Evolutionary conservation across 805 yeast genomes (phyloP).

Genomic region (Wickerhamiella galacta): DNA sequence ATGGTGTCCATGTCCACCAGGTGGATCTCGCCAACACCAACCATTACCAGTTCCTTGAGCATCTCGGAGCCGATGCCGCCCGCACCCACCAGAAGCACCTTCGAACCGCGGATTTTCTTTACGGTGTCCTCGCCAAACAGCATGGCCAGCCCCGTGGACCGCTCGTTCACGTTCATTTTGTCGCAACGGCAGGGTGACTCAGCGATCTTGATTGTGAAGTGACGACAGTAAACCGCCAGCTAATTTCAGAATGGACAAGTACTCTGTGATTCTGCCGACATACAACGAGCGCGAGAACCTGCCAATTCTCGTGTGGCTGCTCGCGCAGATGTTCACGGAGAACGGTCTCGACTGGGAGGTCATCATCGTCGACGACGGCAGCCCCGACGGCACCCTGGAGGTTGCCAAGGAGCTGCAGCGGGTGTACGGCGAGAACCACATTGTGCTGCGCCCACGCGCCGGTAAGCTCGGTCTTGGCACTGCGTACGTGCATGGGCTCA

Average conservation of each 20-base stretch:
- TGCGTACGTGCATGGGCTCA: constrained; percentile 63
- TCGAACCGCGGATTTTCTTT: constrained; percentile 7
- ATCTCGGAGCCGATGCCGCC: constrained; percentile 99
- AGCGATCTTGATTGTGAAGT: no score
- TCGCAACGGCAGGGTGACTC: no score
- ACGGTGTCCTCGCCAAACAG: constrained; percentile 11
- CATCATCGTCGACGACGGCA: constrained; percentile 58
- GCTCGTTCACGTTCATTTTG: no score
- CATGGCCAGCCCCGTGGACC: constrained; percentile 1
- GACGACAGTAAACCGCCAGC: no score
- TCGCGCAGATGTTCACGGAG: constrained; percentile 48
- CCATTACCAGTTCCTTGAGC: constrained; percentile 92
- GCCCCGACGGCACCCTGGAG: constrained; percentile 72
- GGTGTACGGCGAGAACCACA: constrained; percentile 24
- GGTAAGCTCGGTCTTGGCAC: constrained; percentile 70
- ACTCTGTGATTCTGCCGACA: constrained; percentile 62
- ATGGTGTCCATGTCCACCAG: constrained; percentile 81
- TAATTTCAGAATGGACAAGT: constrained; percentile 35
- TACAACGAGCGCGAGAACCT: constrained; percentile 55
- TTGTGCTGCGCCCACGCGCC: constrained; percentile 51
- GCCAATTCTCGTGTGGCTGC: constrained; percentile 53
- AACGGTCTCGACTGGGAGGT: constrained; percentile 54
- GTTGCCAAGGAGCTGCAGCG: constrained; percentile 44
- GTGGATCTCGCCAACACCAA: constrained; percentile 36
- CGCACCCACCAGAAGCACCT: constrained; percentile 83